Base-by-base conservation (phyloP, 192 early-diverging fungal genomes). In the Coemansia asiatica region DNA sequence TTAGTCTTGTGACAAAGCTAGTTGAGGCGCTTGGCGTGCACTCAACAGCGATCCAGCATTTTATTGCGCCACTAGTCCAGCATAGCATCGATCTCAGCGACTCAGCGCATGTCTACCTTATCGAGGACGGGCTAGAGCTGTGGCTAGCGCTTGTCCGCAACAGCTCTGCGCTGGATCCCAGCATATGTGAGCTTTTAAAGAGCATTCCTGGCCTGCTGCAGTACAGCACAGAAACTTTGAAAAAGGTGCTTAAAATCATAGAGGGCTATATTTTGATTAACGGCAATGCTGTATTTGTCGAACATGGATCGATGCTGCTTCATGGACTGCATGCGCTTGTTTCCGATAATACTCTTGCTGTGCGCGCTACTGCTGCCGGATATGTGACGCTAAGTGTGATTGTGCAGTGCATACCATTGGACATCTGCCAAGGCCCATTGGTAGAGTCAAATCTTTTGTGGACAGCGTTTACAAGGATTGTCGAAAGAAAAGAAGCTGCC, bases 101-200 rank as follows among this genome's bases (percentile, higher is more conserved):
- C 40, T 86, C 84, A 53, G 72, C 74, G 1, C 89, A 93, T 76
- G 78, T 93, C 6, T 95, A 94, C 56, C 61, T 97, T 60, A 82
- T 95, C 25, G 95, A 96, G 64, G 95, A 97, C 62, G 91, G 87
- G 2, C 80, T 96, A n/a, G 93, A 95, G 59, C 82, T 97, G 16
- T 96, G 94, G 95, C 84, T 86, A 46, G 86, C 88, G 4, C 86
- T 89, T 0, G n/a, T 97, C 13, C 89, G 90, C 81, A 91, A 89
- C 70, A 75, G 89, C 0, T 59, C 87, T 0, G 28, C 66, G 12
- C 69, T 82, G 22, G 87, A 84, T 9, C 73, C 76, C 8, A 72
- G 81, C 36, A 54, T 97, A 5, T 57, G 86, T 21, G 68, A 67
- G 16, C 86, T 97, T 1, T 73, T 90, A 10, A 87, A 85, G n/a